Evolutionary conservation across 495 filamentous ascomycete species (phyloP).

Genomic region (Schizothecium vesticola): DNA sequence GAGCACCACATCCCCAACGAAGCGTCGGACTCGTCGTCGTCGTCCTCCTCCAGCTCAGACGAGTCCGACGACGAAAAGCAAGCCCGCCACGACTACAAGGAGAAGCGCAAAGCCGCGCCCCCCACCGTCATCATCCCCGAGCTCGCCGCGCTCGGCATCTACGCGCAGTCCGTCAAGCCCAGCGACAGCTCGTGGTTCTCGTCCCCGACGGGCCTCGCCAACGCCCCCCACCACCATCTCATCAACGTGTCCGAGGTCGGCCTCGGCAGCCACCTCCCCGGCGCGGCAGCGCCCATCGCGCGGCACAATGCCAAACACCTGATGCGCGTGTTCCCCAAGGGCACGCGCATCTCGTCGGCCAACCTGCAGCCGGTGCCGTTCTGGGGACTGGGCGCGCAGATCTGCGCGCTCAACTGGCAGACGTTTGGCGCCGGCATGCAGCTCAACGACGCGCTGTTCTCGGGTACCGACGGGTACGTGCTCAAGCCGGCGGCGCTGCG

Average conservation of each 20-base stretch:
- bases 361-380: constrained; percentile 48
- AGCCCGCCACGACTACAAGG: constrained; percentile 36
- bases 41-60: constrained; percentile 25
- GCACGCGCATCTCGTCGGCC: constrained; percentile 49
- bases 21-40: constrained; percentile 22
- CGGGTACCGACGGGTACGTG: constrained; percentile 48
- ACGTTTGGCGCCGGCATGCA: constrained; percentile 49
- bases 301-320: constrained; percentile 47
- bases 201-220: constrained; percentile 20
- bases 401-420: constrained; percentile 55
- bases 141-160: constrained; percentile 50
- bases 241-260: constrained; percentile 54
- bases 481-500: constrained; percentile 48
- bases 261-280: constrained; percentile 33
- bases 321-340: constrained; percentile 54
- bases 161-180: constrained; percentile 53
- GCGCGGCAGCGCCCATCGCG: constrained; percentile 34
- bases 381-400: constrained; percentile 52
- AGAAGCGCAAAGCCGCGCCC: constrained; percentile 34
- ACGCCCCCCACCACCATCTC: constrained; percentile 49
- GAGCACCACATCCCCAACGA: constrained; percentile 50
- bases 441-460: constrained; percentile 53
- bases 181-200: constrained; percentile 48
- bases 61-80: constrained; percentile 38
- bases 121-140: constrained; percentile 45